These are phyloP conservation scores for Auricularia heimuer DNA, from an alignment of 768 basidiomycete species.

Conservation along the genomic window DNA sequence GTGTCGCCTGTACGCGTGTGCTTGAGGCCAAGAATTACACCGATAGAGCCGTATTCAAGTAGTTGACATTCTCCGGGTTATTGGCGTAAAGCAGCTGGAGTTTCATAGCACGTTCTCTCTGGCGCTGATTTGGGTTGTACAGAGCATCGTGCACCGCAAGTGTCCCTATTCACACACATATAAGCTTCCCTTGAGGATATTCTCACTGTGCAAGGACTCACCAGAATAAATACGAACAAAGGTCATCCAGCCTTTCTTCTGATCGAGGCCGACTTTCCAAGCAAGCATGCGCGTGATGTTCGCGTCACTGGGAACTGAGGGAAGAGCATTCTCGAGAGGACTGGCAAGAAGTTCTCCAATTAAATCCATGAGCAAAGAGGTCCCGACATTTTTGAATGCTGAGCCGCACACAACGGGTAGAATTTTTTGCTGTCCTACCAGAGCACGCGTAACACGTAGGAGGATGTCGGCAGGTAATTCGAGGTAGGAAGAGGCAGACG, in stretches of 20 bases:
- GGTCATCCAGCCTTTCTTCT: constrained; percentile 82
- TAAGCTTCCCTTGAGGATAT: neutral
- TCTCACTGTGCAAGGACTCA: constrained; percentile 23
- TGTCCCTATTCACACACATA: constrained; percentile 38
- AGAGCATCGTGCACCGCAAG: constrained; percentile 52
- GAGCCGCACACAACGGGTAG: constrained; percentile 79
- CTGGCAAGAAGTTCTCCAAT: constrained; percentile 71
- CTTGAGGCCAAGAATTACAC: constrained; percentile 74
- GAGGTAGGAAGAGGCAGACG: constrained; percentile 59
- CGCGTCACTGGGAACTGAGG: constrained; percentile 20
- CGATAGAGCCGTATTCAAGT: constrained; percentile 71
- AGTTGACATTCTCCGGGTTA: constrained; percentile 64
- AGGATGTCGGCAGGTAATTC: constrained; percentile 43
- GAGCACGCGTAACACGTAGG: constrained; percentile 53
- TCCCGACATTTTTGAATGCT: constrained; percentile 72
- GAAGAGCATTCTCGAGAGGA: constrained; percentile 55
- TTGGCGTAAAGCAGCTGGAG: constrained; percentile 72
- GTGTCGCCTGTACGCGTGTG: constrained; percentile 85
- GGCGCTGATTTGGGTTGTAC: constrained; percentile 55
- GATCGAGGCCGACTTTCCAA: constrained; percentile 88
- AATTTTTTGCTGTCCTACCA: constrained; percentile 54
- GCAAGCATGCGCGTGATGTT: constrained; percentile 51
- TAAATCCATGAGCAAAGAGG: constrained; percentile 72
- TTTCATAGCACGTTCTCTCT: constrained; percentile 66
- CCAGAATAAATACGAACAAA: constrained; percentile 86